Base-by-base conservation (phyloP, 345 rosid genomes). In the Corchorus olitorius region DNA sequence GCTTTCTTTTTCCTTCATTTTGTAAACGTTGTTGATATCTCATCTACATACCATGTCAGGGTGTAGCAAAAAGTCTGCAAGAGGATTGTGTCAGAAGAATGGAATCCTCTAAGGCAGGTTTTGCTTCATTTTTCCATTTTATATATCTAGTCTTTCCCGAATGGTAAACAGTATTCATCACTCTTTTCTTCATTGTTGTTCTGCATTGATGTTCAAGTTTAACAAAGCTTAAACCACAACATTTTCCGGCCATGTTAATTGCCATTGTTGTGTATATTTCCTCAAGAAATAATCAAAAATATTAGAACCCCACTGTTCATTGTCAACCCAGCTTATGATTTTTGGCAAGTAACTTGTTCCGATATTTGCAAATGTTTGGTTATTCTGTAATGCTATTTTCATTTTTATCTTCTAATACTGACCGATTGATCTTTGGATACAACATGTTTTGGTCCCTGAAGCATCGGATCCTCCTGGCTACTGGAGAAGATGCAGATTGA, bases 311-410 rank as follows among this genome's bases (percentile, higher is more conserved):
- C 97, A 0, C 65, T 93, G 27, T 93, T 95, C 84, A 73, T 95
- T 61, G 88, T 93, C 85, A 88, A 95, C 43, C 86, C 98, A 67
- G 93, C 97, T n/a, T n/a, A n/a, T n/a, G n/a, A n/a, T n/a, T n/a
- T n/a, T n/a, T n/a, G n/a, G n/a, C n/a, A n/a, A n/a, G 99, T 95
- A 81, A 80, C 69, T 70, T 70, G 61, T 72, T 93, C 92, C 76
- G 99, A 95, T 78, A 89, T 75, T 83, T 95, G 99, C 20, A 75
- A 70, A 60, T 61, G 48, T 39, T 81, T 48, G n/a, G 14, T n/a
- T 61, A 45, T 64, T 17, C 1, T 69, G 34, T 62, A 20, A 61
- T 68, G 50, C 58, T 78, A 34, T 74, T 82, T 60, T 50, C 65
- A 19, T 74, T 50, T 53, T 37, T 63, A 53, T 78, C 84, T 81